A percentile compares a stretch with the other conserved stretches of the same genome.
phyloP scores from a whole-genome alignment of 2,329 filamentous ascomycete species.

The Emericellopsis atlantica region DNA sequence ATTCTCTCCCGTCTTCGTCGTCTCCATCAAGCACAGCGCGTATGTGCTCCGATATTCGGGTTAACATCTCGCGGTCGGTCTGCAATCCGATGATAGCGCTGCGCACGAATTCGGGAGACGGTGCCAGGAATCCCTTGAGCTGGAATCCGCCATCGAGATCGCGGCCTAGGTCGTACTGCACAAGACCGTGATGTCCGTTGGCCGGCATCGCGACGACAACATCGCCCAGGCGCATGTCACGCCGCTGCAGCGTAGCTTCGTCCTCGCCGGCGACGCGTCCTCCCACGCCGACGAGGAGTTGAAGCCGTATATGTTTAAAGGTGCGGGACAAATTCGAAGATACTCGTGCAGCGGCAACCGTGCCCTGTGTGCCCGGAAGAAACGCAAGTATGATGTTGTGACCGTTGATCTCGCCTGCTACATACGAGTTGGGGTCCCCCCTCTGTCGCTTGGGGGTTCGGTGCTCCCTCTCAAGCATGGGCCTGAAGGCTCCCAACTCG shows the following conservation, averaged over 20 bases:
- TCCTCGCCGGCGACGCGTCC: slow-evolving; percentile 16
- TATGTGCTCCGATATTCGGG: no score
- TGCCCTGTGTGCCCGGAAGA: slow-evolving; percentile 14
- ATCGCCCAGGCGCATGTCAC: slow-evolving; percentile 24
- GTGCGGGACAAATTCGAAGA: slow-evolving; percentile 12
- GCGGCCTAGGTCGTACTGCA: slow-evolving; percentile 6
- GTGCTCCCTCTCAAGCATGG: slow-evolving; percentile 15
- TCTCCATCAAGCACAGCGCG: no score
- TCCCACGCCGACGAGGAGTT: slow-evolving; percentile 19
- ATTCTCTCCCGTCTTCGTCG: no score
- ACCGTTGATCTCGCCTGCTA: slow-evolving; percentile 13
- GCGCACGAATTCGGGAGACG: not conserved
- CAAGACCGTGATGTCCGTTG: not conserved
- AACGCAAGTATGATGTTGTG: slow-evolving; percentile 21
- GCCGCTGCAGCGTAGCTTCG: slow-evolving; percentile 14
- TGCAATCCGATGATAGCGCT: not conserved
- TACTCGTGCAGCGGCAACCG: slow-evolving; percentile 10
- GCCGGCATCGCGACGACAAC: slow-evolving; percentile 13
- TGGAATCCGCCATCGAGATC: slow-evolving; percentile 2
- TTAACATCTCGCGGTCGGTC: no score
- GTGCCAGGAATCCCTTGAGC: not conserved
- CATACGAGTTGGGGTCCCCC: slow-evolving; percentile 16
- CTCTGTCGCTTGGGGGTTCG: slow-evolving; percentile 3
- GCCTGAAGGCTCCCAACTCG: slow-evolving; percentile 13
- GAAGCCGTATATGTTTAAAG: slow-evolving; percentile 13